Percentiles rank a stretch among this genome's conserved stretches.
These are phyloP conservation scores for Peziza echinospora DNA, from an alignment of 495 filamentous ascomycete genomes.

Conservation along the genomic window DNA sequence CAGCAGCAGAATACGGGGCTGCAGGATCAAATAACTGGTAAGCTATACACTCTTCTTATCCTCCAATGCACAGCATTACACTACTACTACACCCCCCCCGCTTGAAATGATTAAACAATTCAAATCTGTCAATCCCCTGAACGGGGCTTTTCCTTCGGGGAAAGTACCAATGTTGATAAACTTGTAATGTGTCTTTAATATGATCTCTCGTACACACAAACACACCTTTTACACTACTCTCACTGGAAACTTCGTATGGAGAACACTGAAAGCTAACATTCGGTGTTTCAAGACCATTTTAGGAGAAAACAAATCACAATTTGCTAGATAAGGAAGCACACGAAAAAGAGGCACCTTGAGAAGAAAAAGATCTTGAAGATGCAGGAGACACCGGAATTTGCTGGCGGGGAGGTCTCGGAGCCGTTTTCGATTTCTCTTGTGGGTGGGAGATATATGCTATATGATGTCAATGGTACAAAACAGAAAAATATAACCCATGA, in stretches of 20 bases:
- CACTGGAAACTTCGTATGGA: not conserved
- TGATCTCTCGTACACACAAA: not conserved
- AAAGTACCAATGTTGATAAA: not conserved
- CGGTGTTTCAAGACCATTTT: not conserved
- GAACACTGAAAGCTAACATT: not conserved
- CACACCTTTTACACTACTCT: not conserved
- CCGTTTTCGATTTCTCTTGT: slow-evolving; percentile 69
- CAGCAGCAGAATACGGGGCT: no score
- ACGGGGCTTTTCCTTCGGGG: no score
- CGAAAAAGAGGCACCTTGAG: not conserved
- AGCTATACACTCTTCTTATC: no score
- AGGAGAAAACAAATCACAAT: not conserved
- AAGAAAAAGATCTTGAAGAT: not conserved
- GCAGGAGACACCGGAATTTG: slow-evolving; percentile 2
- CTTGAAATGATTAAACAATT: not conserved
- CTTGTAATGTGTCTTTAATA: not conserved
- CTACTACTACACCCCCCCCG: not conserved
- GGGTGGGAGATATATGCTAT: slow-evolving; percentile 64
- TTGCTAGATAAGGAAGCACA: not conserved
- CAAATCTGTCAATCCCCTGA: not conserved
- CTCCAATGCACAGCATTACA: no score
- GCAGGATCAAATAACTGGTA: no score
- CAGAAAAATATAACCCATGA: not conserved
- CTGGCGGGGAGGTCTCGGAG: slow-evolving; percentile 7
- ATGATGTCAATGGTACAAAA: slow-evolving; percentile 43